Evolutionary conservation across 257 asterid genomes (phyloP).

Genomic region (Solanum etuberosum): DNA sequence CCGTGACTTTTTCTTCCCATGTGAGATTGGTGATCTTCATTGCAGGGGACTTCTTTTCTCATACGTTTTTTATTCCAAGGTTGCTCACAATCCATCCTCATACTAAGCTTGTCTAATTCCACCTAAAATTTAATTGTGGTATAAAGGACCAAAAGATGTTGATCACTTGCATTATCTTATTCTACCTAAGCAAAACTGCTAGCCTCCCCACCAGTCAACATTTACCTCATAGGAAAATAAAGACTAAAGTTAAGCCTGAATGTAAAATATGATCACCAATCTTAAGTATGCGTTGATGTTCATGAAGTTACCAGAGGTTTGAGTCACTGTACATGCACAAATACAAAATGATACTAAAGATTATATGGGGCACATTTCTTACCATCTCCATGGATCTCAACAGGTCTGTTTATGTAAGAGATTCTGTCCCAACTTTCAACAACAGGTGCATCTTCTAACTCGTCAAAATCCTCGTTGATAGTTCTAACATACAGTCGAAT

Average conservation of each 20-base stretch:
- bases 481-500: constrained; percentile 72
- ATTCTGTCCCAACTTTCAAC: constrained; percentile 80
- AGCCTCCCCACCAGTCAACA: not conserved
- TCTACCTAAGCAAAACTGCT: not conserved
- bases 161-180: not conserved
- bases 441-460: constrained; percentile 44
- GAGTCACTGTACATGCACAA: not conserved
- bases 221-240: not conserved
- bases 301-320: not conserved
- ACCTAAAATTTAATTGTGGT: not conserved
- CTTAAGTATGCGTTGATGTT: not conserved
- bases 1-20: not conserved
- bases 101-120: not conserved
- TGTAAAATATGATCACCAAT: not conserved
- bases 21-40: not conserved
- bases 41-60: not conserved
- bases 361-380: constrained; percentile 4
- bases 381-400: constrained; percentile 70
- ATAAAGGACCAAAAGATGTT: not conserved
- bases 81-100: not conserved
- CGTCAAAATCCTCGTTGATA: constrained; percentile 46
- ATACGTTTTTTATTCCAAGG: not conserved
- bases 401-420: constrained; percentile 75
- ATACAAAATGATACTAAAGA: not conserved
- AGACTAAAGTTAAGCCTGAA: not conserved